Conservation (phyloP, 345 rosid species). For the Punica granatum region DNA sequence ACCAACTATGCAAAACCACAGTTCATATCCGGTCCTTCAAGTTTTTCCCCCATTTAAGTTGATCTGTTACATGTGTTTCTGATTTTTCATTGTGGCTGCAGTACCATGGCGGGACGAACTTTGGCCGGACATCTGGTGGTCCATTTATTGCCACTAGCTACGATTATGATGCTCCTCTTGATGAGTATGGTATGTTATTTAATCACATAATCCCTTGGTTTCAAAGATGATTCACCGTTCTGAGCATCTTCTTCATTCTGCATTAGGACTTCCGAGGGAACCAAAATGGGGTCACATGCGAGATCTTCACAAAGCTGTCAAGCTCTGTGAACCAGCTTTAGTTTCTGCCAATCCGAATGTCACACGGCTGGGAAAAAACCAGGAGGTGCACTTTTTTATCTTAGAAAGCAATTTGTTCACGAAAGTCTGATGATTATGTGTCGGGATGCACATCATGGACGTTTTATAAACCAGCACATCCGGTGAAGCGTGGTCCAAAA, state of each 20-base stretch:
- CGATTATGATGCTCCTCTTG: constrained; percentile 95
- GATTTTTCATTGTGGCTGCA: constrained; percentile 12
- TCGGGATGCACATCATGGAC: no score
- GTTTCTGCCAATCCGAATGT: constrained; percentile 54
- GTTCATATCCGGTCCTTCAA: background rate
- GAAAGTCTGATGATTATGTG: no score
- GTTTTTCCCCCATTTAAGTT: background rate
- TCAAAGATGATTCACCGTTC: background rate
- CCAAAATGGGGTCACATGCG: constrained; percentile 91
- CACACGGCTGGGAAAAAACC: constrained; percentile 54
- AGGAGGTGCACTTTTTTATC: constrained; percentile 39
- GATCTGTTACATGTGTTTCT: background rate
- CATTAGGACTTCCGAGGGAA: constrained; percentile 57
- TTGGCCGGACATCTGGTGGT: constrained; percentile 90
- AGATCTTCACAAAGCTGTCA: constrained; percentile 82
- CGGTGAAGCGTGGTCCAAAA: no score
- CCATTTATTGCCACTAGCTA: constrained; percentile 93
- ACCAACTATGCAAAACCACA: background rate
- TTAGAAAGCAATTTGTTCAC: background rate
- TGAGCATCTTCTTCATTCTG: background rate
- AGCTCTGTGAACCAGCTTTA: constrained; percentile 76
- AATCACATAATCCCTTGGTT: background rate
- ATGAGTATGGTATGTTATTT: constrained; percentile 66
- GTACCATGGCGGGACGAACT: constrained; percentile 98
- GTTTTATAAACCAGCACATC: no score